These are phyloP conservation scores for Cyclostephanos tholiformis DNA, from an alignment of 108 stramenopile species.

Conservation along the genomic window DNA sequence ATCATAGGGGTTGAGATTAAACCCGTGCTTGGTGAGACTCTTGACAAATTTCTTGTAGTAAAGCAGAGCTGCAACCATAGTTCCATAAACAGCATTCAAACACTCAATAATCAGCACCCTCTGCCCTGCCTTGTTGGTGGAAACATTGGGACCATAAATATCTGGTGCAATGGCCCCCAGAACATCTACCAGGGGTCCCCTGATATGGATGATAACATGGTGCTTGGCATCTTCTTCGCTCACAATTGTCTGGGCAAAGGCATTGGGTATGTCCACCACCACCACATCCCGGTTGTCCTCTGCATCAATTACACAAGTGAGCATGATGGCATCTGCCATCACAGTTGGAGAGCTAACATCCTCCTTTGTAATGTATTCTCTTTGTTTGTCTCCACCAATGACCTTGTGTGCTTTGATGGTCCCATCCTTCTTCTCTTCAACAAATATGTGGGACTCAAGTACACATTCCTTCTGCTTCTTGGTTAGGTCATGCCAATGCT, in stretches of 20 bases:
- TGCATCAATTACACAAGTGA: conserved; percentile 50
- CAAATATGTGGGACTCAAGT: no score
- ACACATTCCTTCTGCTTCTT: no score
- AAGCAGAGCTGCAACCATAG: no score
- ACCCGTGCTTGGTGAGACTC: conserved; percentile 4
- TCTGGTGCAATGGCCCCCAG: conserved; percentile 31
- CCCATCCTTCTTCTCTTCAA: no score
- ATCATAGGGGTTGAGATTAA: conserved; percentile 41
- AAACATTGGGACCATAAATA: conserved; percentile 25
- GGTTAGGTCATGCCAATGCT: no score
- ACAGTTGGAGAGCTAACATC: conserved; percentile 40
- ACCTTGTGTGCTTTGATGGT: no score
- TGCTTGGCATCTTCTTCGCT: conserved; percentile 16
- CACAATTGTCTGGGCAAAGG: conserved; percentile 52
- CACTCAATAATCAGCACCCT: no score
- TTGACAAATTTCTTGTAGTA: conserved; percentile 8
- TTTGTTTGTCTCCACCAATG: no score
- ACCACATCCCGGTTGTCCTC: conserved; percentile 49
- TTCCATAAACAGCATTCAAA: no score
- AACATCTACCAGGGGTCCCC: conserved; percentile 33
- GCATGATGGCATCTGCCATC: conserved; percentile 24
- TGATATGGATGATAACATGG: conserved; percentile 14
- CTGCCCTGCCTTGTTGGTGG: conserved; percentile 3
- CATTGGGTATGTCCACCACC: conserved; percentile 51
- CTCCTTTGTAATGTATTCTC: conserved; percentile 32